Evolutionary conservation across 2,329 filamentous ascomycete genomes (phyloP), one percentile per base, ranked within the genome.

Genomic region (Bipolaris zeicola): DNA sequence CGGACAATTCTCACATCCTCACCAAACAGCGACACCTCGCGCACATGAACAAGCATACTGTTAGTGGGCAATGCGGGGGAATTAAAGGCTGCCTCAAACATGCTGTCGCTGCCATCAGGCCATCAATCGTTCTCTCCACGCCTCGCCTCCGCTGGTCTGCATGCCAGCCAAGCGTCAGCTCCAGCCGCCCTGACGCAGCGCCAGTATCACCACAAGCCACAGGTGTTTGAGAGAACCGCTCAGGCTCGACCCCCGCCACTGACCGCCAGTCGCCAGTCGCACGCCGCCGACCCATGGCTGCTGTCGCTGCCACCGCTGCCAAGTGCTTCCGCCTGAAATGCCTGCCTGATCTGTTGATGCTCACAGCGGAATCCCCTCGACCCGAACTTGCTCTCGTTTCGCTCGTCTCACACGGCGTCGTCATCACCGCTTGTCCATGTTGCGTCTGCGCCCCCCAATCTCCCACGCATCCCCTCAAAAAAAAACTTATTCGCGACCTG

Each of bases 331-430:
- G 63, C 68, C 68, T 67, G 57, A 65, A 65, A 57, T 50, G 56
- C 11, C 46, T 49, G 60, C 63, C 64, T 62, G 55, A 64, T 65
- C 58, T 65, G 63, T 63, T 70, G 67, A 74, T 73, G 70, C 73
- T 68, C 52, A 59, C 50, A 43, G 60, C 73, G 72, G 73, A 71
- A 69, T 61, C 62, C 61, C 41, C 46, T 55, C 45, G 37, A 69
- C 68, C 73, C 73, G 72, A 66, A 50, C 52, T 43, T 53, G 62
- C 54, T 67, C 54, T 67, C 63, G 70, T 75, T 73, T 74, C 67
- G 70, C 55, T 58, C 63, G 69, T 74, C 71, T 71, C 71, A 74
- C 66, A 56, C 66, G 57, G 65, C 69, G 51, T 64, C 70, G 65
- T 68, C 65, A 61, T 51, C 39, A 50, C 57, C 51, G 54, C 49